Conservation (phyloP, 2,329 filamentous ascomycete species). For the Plenodomus lindquistii region DNA sequence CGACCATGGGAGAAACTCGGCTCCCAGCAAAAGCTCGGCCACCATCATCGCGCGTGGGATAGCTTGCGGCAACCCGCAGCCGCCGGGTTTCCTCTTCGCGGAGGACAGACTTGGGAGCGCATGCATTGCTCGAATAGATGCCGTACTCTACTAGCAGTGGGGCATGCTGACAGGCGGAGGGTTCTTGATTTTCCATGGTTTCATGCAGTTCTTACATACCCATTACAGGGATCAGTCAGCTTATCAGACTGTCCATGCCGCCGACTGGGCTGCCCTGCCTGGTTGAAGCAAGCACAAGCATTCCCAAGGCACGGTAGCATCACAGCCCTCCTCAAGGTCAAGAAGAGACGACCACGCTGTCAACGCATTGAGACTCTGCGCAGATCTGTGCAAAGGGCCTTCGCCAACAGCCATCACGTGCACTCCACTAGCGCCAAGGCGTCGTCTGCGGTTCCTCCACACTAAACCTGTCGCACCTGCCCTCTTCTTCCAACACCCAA, state of each 20-base stretch:
- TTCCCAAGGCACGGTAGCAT: too few species aligned
- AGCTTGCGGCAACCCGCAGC: background rate
- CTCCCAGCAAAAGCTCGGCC: conserved; percentile 5
- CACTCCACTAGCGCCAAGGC: conserved; percentile 4
- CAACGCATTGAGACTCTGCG: background rate
- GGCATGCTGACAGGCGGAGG: too few species aligned
- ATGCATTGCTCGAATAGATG: too few species aligned
- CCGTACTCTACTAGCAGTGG: too few species aligned
- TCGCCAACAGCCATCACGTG: conserved; percentile 15
- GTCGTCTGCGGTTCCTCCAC: background rate
- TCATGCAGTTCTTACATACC: too few species aligned
- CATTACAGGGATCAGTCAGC: background rate
- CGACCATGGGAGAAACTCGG: background rate
- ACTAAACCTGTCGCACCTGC: background rate
- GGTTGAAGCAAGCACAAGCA: too few species aligned
- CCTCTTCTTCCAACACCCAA: conserved; percentile 8
- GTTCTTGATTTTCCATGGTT: too few species aligned
- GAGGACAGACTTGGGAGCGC: background rate
- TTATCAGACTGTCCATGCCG: background rate
- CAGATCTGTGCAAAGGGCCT: background rate
- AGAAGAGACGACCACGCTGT: too few species aligned
- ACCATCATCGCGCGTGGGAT: conserved; percentile 12
- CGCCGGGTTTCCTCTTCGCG: background rate
- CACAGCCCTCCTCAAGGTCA: too few species aligned
- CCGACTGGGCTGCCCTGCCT: too few species aligned